These are phyloP conservation scores for Astrothelium subdiscretum DNA, from an alignment of 495 filamentous ascomycete species.

Conservation along the genomic window DNA sequence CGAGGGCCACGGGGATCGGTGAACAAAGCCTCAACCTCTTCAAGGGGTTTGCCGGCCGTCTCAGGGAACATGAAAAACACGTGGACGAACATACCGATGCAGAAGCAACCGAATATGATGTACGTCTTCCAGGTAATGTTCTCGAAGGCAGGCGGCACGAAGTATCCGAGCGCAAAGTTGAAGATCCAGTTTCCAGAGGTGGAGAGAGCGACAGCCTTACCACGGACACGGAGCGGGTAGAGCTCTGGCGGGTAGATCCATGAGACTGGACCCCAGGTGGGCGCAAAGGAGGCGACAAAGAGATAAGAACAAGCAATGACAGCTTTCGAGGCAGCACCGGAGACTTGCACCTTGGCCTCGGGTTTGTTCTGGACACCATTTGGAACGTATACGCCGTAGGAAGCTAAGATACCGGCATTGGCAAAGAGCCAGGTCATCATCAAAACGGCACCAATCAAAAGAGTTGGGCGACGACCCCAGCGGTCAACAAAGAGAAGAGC, in stretches of 20 bases:
- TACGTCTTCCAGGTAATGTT: constrained; percentile 64
- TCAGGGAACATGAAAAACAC: constrained; percentile 77
- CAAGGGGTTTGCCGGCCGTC: constrained; percentile 69
- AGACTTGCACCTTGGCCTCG: constrained; percentile 20
- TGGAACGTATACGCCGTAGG: constrained; percentile 25
- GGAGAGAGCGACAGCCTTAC: constrained; percentile 18
- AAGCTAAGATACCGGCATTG: constrained; percentile 57
- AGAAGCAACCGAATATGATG: constrained; percentile 66
- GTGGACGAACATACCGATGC: constrained; percentile 58
- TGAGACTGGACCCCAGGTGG: constrained; percentile 50
- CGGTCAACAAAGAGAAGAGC: constrained; percentile 42
- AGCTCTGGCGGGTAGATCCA: constrained; percentile 67
- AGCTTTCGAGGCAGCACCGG: constrained; percentile 22
- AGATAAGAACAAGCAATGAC: constrained; percentile 33
- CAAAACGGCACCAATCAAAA: constrained; percentile 51
- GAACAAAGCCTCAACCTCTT: constrained; percentile 64
- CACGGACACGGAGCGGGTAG: constrained; percentile 16
- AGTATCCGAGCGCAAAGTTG: constrained; percentile 70
- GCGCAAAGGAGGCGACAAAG: constrained; percentile 38
- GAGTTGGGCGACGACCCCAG: constrained; percentile 50
- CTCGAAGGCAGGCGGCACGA: constrained; percentile 62
- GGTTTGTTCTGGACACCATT: constrained; percentile 19
- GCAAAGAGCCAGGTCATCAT: constrained; percentile 60
- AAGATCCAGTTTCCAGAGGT: constrained; percentile 48
- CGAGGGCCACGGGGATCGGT: constrained; percentile 46